Percentiles rank a stretch among this genome's conserved stretches.
Evolutionary conservation across 179 eudicot species (phyloP).

Genomic region (Gypsophila paniculata): DNA sequence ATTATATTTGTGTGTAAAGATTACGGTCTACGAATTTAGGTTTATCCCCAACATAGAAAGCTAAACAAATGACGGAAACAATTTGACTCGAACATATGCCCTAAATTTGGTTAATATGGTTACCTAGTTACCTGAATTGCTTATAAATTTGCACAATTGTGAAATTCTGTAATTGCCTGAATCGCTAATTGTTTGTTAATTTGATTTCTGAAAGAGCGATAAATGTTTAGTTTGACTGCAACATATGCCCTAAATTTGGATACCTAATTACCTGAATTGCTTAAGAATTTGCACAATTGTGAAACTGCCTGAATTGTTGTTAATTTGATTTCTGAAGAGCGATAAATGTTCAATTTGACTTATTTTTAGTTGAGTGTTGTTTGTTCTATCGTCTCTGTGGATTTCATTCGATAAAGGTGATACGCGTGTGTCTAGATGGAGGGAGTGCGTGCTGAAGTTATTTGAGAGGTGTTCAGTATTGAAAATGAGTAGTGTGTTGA

Average conservation of each 20-base stretch:
- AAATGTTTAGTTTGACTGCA: background rate
- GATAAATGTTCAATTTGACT: constrained; percentile 6
- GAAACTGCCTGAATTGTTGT: background rate
- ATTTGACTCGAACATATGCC: background rate
- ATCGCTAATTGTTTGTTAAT: background rate
- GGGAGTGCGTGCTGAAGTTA: background rate
- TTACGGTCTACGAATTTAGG: no score
- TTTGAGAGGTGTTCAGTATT: constrained; percentile 5
- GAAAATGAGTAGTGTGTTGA: background rate
- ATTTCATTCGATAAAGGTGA: background rate
- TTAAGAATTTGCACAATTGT: background rate
- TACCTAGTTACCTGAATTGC: background rate
- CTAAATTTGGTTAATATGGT: background rate
- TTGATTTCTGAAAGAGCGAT: background rate
- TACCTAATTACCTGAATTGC: background rate
- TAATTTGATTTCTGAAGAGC: background rate
- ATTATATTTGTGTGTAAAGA: no score
- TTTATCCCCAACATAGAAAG: no score
- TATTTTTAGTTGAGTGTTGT: background rate
- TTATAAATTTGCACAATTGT: background rate
- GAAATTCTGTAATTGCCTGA: background rate
- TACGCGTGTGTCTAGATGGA: background rate
- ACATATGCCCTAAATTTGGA: background rate
- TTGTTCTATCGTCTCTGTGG: background rate
- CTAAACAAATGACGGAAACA: no score